phyloP scores from a whole-genome alignment of 139 green algal genomes.

The Trebouxia sp. region DNA sequence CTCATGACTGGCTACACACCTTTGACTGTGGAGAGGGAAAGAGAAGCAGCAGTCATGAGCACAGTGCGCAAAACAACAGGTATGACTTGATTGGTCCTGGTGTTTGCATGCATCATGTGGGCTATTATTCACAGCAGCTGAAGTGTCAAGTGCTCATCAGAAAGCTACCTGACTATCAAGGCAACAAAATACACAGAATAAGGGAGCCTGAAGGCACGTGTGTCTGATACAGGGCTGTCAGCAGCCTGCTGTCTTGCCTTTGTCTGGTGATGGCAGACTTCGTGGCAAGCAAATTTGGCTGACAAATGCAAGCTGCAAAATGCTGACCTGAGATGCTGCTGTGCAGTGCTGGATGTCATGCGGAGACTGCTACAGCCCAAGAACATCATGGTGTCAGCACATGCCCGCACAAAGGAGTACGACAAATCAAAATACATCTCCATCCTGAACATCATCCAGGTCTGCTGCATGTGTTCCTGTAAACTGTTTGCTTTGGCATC shows the following conservation, averaged over 20 bases:
- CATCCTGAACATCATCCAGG: constrained; percentile 98
- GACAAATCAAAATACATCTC: constrained; percentile 95
- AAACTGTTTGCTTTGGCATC: too few species aligned
- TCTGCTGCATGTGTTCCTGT: too few species aligned
- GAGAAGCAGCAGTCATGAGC: constrained; percentile 29
- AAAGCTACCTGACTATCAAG: too few species aligned
- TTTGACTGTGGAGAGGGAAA: constrained; percentile 74
- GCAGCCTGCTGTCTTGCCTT: too few species aligned
- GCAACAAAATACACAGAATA: too few species aligned
- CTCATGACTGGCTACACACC: constrained; percentile 94
- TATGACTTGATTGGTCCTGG: not conserved
- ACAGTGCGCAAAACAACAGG: constrained; percentile 63
- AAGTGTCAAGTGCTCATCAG: too few species aligned
- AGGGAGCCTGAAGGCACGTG: too few species aligned
- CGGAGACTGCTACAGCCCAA: constrained; percentile 92
- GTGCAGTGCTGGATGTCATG: constrained; percentile 97
- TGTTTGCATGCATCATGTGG: not conserved
- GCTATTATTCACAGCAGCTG: too few species aligned
- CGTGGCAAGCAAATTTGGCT: not conserved
- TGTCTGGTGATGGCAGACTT: not conserved
- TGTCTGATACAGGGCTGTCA: too few species aligned
- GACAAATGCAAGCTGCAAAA: not conserved
- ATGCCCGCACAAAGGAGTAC: constrained; percentile 71
- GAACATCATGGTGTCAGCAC: constrained; percentile 95
- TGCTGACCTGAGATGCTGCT: not conserved